Base-by-base conservation (phyloP, 2,329 filamentous ascomycete genomes). In the Botrytis elliptica region DNA sequence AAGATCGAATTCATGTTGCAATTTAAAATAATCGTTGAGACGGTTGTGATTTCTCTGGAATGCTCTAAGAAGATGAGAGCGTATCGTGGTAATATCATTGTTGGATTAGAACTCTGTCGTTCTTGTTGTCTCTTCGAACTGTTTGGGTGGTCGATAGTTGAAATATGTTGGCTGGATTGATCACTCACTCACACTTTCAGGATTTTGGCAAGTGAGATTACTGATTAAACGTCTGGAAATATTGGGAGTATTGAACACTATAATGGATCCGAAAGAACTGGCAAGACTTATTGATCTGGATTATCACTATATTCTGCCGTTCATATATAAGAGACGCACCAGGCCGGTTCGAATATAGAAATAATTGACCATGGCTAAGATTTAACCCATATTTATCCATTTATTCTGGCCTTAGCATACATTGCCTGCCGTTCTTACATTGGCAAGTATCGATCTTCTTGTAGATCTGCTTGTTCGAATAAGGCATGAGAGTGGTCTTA, bases 11-110 rank as follows among this genome's bases (percentile, higher is more conserved):
- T 55, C 5, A 14, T 5, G 7, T n/a, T 52, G 1, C 49, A 16
- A 7, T 3, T 16, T 55, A 2, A 6, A n/a, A 6, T n/a, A 0
- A n/a, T 55, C 1, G 12, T n/a, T 0, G 5, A 55, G 1, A n/a
- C 10, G 20, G 20, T 20, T 8, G 2, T 44, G 42, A 42, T 14
- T 55, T 16, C 5, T 55, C 49, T 25, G 49, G 12, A 3, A n/a
- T 55, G 1, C 12, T n/a, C 1, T 0, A 52, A 0, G 12, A n/a
- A 0, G 1, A n/a, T 3, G 10, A 55, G 2, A 14, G 25, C 5
- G 12, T n/a, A 7, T 3, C 1, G 25, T 55, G 49, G 49, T n/a
- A n/a, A 7, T 7, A n/a, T 55, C 10, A n/a, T 12, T 55, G 10
- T 55, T 0, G 49, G 25, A 7, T 55, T 16, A n/a, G 9, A 55